A percentile compares a stretch with the other conserved stretches of the same genome.
phyloP scores from a whole-genome alignment of 2,329 filamentous ascomycete species.

The Trichoderma asperellum region DNA sequence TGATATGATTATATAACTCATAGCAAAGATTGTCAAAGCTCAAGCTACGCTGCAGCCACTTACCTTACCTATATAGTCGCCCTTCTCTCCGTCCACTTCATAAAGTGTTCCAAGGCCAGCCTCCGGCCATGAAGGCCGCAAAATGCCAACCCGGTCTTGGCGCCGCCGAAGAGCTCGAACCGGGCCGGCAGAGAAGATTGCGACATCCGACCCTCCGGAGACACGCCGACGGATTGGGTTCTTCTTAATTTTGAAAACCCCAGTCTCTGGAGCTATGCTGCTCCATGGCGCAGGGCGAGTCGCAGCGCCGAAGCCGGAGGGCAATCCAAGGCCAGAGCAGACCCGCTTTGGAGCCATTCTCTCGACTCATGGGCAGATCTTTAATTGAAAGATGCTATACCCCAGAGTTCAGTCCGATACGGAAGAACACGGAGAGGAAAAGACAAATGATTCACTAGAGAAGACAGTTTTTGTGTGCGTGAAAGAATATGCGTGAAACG shows the following conservation, averaged over 20 bases:
- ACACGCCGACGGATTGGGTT: neutral
- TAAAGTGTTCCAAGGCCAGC: neutral
- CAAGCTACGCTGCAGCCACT: neutral
- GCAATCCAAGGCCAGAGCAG: neutral
- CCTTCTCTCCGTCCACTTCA: too few species aligned
- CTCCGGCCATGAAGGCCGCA: neutral
- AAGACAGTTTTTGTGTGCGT: neutral
- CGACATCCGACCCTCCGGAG: conserved; percentile 14
- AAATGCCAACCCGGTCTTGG: neutral
- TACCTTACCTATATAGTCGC: neutral
- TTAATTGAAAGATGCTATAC: neutral
- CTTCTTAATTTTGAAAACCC: neutral
- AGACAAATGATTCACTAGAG: neutral
- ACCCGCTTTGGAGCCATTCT: conserved; percentile 17
- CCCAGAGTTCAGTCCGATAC: neutral
- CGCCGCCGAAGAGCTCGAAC: neutral
- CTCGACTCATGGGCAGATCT: conserved; percentile 17
- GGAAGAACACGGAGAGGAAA: conserved; percentile 11
- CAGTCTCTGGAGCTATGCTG: conserved; percentile 14
- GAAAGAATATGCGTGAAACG: neutral
- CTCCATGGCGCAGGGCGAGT: neutral
- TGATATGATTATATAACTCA: neutral
- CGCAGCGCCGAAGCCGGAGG: conserved; percentile 24
- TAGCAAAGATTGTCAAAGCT: neutral
- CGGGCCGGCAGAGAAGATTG: conserved; percentile 4